A percentile compares a stretch with the other conserved stretches of the same genome.
phyloP scores from a whole-genome alignment of 257 asterid species.

The Cinchona pubescens region DNA sequence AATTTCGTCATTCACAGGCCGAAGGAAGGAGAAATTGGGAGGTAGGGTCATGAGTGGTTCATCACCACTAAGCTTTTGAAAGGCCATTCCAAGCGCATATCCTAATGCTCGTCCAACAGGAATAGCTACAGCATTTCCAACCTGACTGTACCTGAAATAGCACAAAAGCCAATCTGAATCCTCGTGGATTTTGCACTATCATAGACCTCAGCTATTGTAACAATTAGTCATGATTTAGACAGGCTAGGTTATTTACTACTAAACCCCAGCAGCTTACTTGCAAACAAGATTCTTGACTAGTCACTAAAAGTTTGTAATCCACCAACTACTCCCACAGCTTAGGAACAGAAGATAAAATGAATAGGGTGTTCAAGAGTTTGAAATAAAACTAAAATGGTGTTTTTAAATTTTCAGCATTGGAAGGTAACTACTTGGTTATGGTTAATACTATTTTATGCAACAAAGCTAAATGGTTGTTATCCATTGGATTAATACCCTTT shows the following conservation, averaged over 20 bases:
- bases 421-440: too few species aligned
- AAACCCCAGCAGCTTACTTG: neutral
- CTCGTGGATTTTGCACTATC: neutral
- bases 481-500: too few species aligned
- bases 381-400: too few species aligned
- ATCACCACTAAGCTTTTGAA: conserved; percentile 46
- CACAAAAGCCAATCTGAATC: neutral
- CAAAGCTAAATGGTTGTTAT: too few species aligned
- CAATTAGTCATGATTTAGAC: neutral
- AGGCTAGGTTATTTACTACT: neutral
- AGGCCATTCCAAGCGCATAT: conserved; percentile 71
- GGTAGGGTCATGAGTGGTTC: conserved; percentile 62
- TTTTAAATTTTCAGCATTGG: too few species aligned
- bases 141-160: conserved; percentile 52
- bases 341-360: neutral
- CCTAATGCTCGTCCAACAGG: conserved; percentile 78
- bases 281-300: neutral
- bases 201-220: neutral
- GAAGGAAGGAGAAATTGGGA: conserved; percentile 43
- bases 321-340: neutral
- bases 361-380: too few species aligned
- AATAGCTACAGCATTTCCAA: conserved; percentile 81
- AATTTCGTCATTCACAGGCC: conserved; percentile 28
- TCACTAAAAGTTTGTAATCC: neutral
- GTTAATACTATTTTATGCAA: too few species aligned